Conservation (phyloP, 2,329 filamentous ascomycete genomes). For the Aspergillus bombycis region DNA sequence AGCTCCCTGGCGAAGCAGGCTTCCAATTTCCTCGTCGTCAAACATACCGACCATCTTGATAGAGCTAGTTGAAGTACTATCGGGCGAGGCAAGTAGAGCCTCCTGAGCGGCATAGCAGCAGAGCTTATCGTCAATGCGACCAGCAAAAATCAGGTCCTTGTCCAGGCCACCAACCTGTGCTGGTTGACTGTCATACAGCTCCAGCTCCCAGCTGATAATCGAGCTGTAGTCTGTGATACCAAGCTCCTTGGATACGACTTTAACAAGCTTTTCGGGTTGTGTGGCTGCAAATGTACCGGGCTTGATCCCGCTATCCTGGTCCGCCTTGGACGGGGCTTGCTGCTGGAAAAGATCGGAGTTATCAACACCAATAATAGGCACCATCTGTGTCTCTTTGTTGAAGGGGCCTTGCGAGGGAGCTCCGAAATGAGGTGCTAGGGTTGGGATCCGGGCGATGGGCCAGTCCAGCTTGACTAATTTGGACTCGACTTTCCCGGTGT, state of each 20-base stretch:
- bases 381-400: slow-evolving; percentile 91
- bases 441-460: slow-evolving; percentile 91
- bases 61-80: slow-evolving; percentile 56
- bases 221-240: slow-evolving; percentile 70
- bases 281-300: slow-evolving; percentile 75
- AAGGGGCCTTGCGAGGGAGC: slow-evolving; percentile 66
- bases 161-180: slow-evolving; percentile 82
- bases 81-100: slow-evolving; percentile 72
- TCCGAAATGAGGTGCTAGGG: slow-evolving; percentile 92
- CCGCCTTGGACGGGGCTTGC: slow-evolving; percentile 21
- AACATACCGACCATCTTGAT: slow-evolving; percentile 94
- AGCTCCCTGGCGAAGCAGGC: slow-evolving; percentile 85
- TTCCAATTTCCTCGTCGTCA: slow-evolving; percentile 96
- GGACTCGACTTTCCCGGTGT: slow-evolving; percentile 73
- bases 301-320: slow-evolving; percentile 46
- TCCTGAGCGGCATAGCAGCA: slow-evolving; percentile 92
- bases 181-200: slow-evolving; percentile 89
- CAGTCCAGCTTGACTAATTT: slow-evolving; percentile 90
- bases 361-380: slow-evolving; percentile 90
- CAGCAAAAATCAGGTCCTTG: slow-evolving; percentile 91
- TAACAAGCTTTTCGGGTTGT: slow-evolving; percentile 83
- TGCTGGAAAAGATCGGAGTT: slow-evolving; percentile 60
- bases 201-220: slow-evolving; percentile 95
- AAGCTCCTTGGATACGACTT: slow-evolving; percentile 78
- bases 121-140: slow-evolving; percentile 95